These are phyloP conservation scores for Aspergillus olivimuriae DNA, from an alignment of 495 filamentous ascomycete species.

Conservation along the genomic window DNA sequence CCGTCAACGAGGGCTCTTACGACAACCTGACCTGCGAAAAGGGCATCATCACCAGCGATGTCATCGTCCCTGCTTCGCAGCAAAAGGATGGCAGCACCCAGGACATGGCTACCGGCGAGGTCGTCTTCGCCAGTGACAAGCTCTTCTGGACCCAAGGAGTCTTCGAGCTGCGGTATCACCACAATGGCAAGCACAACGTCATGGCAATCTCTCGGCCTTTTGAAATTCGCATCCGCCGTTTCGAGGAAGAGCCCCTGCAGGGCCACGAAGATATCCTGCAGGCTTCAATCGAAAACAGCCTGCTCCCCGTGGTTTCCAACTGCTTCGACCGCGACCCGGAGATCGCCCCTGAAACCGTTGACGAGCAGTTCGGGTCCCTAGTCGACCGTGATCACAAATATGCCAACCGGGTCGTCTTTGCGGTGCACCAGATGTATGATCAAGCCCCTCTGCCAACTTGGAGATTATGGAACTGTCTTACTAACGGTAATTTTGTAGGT, in stretches of 20 bases:
- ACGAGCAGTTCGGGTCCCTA: constrained; percentile 75
- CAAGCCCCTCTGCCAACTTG: not conserved
- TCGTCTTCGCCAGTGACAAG: constrained; percentile 88
- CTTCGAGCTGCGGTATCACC: constrained; percentile 96
- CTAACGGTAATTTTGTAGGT: constrained; percentile 52
- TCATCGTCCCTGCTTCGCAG: constrained; percentile 35
- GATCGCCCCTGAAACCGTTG: constrained; percentile 72
- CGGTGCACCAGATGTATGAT: constrained; percentile 77
- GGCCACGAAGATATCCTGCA: constrained; percentile 43
- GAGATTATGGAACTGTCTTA: too few species aligned
- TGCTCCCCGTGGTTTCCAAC: constrained; percentile 78
- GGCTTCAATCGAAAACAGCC: constrained; percentile 61
- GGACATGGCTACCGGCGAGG: constrained; percentile 57
- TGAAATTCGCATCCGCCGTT: constrained; percentile 74
- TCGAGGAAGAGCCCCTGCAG: constrained; percentile 58
- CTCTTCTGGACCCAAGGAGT: constrained; percentile 94
- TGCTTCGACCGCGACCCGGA: constrained; percentile 91
- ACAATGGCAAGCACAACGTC: constrained; percentile 87
- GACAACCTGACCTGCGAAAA: constrained; percentile 70
- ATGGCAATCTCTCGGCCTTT: constrained; percentile 95
- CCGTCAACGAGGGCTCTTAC: constrained; percentile 68
- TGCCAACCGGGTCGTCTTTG: constrained; percentile 83
- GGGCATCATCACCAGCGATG: constrained; percentile 69
- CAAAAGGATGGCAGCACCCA: constrained; percentile 40
- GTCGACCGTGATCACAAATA: constrained; percentile 86